These are phyloP conservation scores for Leccinum rimulosum DNA, from an alignment of 768 basidiomycete species.

Conservation along the genomic window DNA sequence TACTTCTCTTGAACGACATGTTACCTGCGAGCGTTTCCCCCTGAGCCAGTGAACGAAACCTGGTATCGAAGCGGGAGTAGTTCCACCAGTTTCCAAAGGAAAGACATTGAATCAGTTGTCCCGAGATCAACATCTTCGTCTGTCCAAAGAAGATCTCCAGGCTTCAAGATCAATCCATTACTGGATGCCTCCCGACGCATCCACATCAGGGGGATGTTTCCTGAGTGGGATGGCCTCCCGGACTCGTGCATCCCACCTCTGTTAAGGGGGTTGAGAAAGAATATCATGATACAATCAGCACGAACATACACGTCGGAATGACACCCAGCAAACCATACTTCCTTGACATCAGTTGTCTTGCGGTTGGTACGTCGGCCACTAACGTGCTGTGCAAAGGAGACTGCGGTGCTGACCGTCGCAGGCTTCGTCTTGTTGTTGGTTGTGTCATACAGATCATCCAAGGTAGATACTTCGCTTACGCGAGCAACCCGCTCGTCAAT, in stretches of 20 bases:
- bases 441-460: not conserved
- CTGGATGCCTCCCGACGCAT: slow-evolving; percentile 29
- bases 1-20: not conserved
- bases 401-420: not conserved
- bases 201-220: slow-evolving; percentile 26
- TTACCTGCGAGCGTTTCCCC: slow-evolving; percentile 11
- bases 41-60: slow-evolving; percentile 17
- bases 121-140: slow-evolving; percentile 18
- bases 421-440: not conserved
- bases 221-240: slow-evolving; percentile 13
- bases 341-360: slow-evolving; percentile 35
- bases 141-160: slow-evolving; percentile 16
- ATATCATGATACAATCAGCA: not conserved
- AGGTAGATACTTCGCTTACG: slow-evolving; percentile 1
- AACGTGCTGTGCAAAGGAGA: not conserved
- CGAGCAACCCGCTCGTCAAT: not conserved
- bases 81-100: slow-evolving; percentile 16
- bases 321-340: slow-evolving; percentile 24
- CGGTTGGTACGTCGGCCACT: not conserved
- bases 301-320: slow-evolving; percentile 31
- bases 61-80: slow-evolving; percentile 14
- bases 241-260: slow-evolving; percentile 18
- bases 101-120: slow-evolving; percentile 16
- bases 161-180: slow-evolving; percentile 24
- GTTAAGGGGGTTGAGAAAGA: not conserved